A percentile compares a stretch with the other conserved stretches of the same genome.
Evolutionary conservation across 208 protist genomes (phyloP).

Genomic region (Leishmania mexicana): DNA sequence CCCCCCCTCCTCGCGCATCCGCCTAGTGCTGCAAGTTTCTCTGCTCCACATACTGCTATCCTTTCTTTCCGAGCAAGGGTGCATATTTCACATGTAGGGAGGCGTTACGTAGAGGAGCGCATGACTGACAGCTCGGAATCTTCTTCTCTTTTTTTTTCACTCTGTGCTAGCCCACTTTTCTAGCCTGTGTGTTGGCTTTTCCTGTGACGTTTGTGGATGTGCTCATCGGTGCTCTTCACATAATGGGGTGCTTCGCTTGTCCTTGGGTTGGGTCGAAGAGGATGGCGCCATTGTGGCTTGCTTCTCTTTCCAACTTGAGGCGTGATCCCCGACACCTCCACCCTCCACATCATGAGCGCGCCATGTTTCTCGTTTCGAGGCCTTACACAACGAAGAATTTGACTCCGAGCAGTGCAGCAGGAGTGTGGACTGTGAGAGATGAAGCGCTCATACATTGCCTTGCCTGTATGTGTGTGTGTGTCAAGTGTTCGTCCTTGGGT

Average conservation of each 20-base stretch:
- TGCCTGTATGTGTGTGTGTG: background rate
- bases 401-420: background rate
- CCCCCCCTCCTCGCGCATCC: background rate
- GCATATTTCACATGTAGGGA: background rate
- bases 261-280: background rate
- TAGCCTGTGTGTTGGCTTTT: background rate
- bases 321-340: background rate
- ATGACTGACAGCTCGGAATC: background rate
- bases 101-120: background rate
- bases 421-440: background rate
- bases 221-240: background rate
- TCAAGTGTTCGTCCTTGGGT: background rate
- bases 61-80: background rate
- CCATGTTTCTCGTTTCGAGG: background rate
- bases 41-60: background rate
- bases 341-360: background rate
- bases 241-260: background rate
- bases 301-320: background rate
- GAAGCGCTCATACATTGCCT: background rate
- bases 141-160: background rate
- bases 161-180: background rate
- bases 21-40: background rate
- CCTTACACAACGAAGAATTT: background rate
- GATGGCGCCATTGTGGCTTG: background rate
- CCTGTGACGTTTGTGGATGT: background rate